Base-by-base conservation (phyloP, 495 filamentous ascomycete genomes). In the Cercophora samala region DNA sequence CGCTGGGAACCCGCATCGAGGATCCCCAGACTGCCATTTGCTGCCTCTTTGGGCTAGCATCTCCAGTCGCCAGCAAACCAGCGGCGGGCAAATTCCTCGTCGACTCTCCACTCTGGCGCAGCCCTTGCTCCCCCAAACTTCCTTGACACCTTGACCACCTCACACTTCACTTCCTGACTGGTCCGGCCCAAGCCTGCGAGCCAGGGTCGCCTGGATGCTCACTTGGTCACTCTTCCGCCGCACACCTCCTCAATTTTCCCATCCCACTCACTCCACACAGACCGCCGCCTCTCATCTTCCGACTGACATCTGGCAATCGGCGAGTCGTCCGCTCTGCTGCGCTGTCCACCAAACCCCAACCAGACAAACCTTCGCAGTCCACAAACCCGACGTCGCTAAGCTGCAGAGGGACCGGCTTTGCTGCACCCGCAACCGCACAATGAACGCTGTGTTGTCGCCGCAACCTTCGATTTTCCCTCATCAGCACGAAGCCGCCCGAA, bases 391-490 rank as follows among this genome's bases (percentile, higher is more conserved):
- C 23, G 25, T 15, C 24, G 32, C 26, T 29, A 19, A 24, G 21
- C 64, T 55, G 53, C 53, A 56, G 53, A 56, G 53, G n/a, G 18
- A 60, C 21, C n/a, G 26, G 11, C 17, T 29, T 37, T 19, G 24
- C 29, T 17, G 17, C 29, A 29, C 29, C 25, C 29, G 25, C 60
- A 19, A 21, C 52, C 61, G 13, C 25, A 80, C 68, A 66, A 86
- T 85, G 84, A 84, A 84, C 69, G 78, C 82, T 63, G 69, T 83
- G 67, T 71, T 84, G 64, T 79, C 81, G 68, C 81, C 80, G 64
- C 81, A 84, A 67, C 89, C 89, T 71, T 84, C 89, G 72, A 82
- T 88, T 76, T 90, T 92, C 80, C 88, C 89, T 73, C 90, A 91
- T 78, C 90, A 91, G 72, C 88, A 92, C 81, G 86, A 88, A 68